A percentile compares a stretch with the other conserved stretches of the same genome.
Conservation (phyloP, 768 basidiomycete genomes). For the Favolaschia claudopus region DNA sequence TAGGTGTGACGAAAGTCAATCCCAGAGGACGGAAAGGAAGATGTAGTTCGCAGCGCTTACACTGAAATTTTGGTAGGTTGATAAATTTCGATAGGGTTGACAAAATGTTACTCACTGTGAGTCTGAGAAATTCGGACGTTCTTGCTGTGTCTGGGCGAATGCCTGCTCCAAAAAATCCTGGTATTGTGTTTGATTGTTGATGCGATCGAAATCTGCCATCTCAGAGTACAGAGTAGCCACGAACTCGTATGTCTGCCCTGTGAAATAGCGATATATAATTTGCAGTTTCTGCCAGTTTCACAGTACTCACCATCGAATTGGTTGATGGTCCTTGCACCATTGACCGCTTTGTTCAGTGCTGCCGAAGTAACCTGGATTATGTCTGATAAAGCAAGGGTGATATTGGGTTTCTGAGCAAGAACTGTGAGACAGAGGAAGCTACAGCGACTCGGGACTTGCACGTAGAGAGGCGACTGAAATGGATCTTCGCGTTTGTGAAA, state of each 20-base stretch:
- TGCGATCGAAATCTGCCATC: conserved; percentile 9
- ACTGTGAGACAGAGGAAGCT: not conserved
- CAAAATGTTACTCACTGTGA: not conserved
- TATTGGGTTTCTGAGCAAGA: conserved; percentile 22
- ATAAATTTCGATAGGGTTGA: too few species aligned
- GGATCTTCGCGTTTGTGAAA: too few species aligned
- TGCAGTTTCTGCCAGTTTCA: not conserved
- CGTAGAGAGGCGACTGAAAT: too few species aligned
- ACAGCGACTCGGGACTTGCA: not conserved
- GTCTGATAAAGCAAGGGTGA: not conserved
- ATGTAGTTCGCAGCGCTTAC: too few species aligned
- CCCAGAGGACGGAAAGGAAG: too few species aligned
- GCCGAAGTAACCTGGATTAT: not conserved
- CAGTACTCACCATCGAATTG: not conserved
- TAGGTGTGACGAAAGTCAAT: too few species aligned
- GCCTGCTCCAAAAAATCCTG: not conserved
- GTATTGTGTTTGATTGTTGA: not conserved
- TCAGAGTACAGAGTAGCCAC: not conserved
- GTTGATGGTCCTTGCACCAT: not conserved
- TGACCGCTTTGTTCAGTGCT: conserved; percentile 2
- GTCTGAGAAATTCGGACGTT: not conserved
- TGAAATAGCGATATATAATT: not conserved
- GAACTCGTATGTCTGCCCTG: conserved; percentile 2
- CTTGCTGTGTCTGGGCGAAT: not conserved
- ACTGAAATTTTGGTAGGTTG: too few species aligned